Base-by-base conservation (phyloP, 2,329 filamentous ascomycete species). In the Penicillium griseofulvum region DNA sequence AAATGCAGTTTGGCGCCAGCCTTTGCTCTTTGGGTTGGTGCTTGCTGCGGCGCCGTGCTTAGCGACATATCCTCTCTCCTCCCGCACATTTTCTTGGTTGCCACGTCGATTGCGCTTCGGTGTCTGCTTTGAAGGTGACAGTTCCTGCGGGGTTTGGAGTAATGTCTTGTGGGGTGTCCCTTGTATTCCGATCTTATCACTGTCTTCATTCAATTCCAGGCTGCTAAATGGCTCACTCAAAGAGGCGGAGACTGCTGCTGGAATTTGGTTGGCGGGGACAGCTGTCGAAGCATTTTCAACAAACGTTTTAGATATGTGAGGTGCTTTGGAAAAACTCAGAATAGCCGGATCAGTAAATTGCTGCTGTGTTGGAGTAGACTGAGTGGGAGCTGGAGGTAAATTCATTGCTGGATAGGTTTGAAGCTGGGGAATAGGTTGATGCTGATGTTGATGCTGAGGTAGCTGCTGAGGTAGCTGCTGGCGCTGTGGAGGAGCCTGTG, bases 281-380 rank as follows among this genome's bases (percentile, higher is more conserved):
- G 54, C 22, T 5, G 12, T 24, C 11, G 51, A 12, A 5, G 7
- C 29, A 34, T 42, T 53, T 3, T 49, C 51, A 28, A 22, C 29
- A 24, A 38, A 42, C 19, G 57, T 56, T 10, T 63, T 46, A 48
- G 58, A 44, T 24, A 22, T 14, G 10, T 38, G 28, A 34, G 67
- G 55, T 11, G 70, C 67, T 56, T 71, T 74, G 10, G 76, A 72
- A 69, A 90, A 83, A 68, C 89, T 91, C 43, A 95, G 70, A 52
- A 95, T 95, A 4, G 90, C 90, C 11, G 90, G 90, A 65, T 95
- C 90, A n/a, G 87, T 81, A 66, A 94, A 91, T 0, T 78, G 65
- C 29, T 78, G 68, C 33, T 65, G 67, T n/a, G 64, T 57, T 31
- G 66, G 76, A 63, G 59, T 76, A 56, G 42, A 24, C 29, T 61